Base-by-base conservation (phyloP, 2,329 filamentous ascomycete genomes). In the Helotiales sp. region DNA sequence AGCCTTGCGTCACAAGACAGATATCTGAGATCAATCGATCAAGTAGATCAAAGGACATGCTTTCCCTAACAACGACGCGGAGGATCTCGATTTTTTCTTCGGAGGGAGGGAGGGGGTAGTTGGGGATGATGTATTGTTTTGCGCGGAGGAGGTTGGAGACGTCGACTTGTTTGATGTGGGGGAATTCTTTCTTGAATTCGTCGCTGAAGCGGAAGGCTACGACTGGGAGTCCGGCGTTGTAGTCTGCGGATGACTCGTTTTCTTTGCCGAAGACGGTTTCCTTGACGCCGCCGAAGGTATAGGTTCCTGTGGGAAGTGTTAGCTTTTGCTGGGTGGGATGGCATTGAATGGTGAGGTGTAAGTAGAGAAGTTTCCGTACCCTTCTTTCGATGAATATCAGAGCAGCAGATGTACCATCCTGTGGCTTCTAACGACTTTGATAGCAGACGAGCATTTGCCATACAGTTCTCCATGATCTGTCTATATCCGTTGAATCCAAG, bases 101-200 rank as follows among this genome's bases (percentile, higher is more conserved):
- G 42, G 75, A 77, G 0, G 85, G 85, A 8, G 86, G 86, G 5
- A 89, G 76, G 1, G 84, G 81, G 69, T 89, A 89, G 74, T 89
- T 89, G 22, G 86, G 86, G 57, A 89, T 85, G 59, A 89, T 89
- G 75, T 88, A 89, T 71, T 88, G 84, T 67, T 85, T 85, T 4
- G 83, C 82, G 13, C 86, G 78, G 55, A 89, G 72, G 38, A 89
- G 72, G 17, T 86, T 82, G 53, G 81, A 84, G 13, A 89, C 76
- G 5, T 79, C 79, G 55, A 82, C 84, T 71, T 89, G 87, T 72
- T 85, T 83, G 59, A 89, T 75, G 63, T 86, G 81, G 0, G 84
- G 81, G 69, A 79, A 88, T 42, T 84, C 72, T 58, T 78, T 75
- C 68, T 81, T 80, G 73, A 88, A 88, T 8, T 80, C 76, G 61